These are phyloP conservation scores for Flaveria bidentis DNA, from an alignment of 129 eudicot species.

Conservation along the genomic window DNA sequence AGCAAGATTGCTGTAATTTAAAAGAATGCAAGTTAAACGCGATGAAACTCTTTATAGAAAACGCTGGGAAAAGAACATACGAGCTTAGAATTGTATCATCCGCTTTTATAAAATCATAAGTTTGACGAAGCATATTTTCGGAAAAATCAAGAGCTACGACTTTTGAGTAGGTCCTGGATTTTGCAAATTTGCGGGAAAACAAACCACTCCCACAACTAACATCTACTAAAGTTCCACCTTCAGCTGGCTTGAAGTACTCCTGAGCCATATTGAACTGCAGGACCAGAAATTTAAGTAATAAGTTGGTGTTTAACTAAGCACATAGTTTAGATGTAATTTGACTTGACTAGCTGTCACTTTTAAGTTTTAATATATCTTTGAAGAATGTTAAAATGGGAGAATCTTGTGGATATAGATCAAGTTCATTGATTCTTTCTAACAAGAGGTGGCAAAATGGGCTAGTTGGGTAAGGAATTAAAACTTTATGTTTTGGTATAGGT, in stretches of 20 bases:
- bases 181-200: slow-evolving; percentile 87
- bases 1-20: slow-evolving; percentile 73
- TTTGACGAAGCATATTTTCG: slow-evolving; percentile 94
- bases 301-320: slow-evolving; percentile 7
- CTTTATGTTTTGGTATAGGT: not conserved
- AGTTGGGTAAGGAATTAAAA: slow-evolving; percentile 2
- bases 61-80: slow-evolving; percentile 33
- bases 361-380: not conserved
- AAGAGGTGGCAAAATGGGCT: not conserved
- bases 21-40: not conserved
- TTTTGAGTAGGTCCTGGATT: slow-evolving; percentile 73
- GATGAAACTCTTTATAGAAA: not conserved
- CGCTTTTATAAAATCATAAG: slow-evolving; percentile 71
- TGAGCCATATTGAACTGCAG: slow-evolving; percentile 92
- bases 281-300: slow-evolving; percentile 23
- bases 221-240: slow-evolving; percentile 87
- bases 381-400: not conserved
- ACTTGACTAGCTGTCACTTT: not conserved
- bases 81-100: slow-evolving; percentile 55
- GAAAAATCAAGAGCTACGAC: slow-evolving; percentile 96
- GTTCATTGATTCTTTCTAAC: not conserved
- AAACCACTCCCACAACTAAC: slow-evolving; percentile 97
- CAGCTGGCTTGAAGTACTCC: slow-evolving; percentile 79
- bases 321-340: slow-evolving; percentile 1
- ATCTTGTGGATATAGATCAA: not conserved